Conservation (phyloP, 2,329 filamentous ascomycete species). For the Coniochaeta hoffmannii region DNA sequence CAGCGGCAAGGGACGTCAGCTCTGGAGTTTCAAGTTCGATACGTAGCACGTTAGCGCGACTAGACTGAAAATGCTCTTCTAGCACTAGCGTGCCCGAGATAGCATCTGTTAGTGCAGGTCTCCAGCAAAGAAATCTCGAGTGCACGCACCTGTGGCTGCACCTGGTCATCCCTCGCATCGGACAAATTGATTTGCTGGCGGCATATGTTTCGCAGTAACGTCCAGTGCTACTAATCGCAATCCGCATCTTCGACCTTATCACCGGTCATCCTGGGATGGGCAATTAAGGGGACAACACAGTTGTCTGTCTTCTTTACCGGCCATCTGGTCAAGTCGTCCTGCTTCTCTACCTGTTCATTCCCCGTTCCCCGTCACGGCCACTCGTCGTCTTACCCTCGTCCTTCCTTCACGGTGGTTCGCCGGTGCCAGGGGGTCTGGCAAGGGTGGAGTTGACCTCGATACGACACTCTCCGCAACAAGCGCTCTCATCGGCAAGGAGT, state of each 20-base stretch:
- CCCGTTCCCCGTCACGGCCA: not conserved
- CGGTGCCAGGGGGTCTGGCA: not conserved
- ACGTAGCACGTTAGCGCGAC: not conserved
- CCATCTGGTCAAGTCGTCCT: not conserved
- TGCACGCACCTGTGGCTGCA: not conserved
- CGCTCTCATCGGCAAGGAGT: not conserved
- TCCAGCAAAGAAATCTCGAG: not conserved
- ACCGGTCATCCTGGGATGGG: not conserved
- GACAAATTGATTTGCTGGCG: not conserved
- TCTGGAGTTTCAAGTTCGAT: not conserved
- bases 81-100: not conserved
- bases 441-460: not conserved
- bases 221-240: not conserved
- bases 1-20: not conserved
- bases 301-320: not conserved
- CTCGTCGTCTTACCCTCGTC: not conserved
- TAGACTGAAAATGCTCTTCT: too few relatives aligned
- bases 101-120: slow-evolving; percentile 1
- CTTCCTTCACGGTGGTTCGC: not conserved
- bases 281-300: not conserved
- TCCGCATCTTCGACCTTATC: not conserved
- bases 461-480: not conserved
- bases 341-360: not conserved
- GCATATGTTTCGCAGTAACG: not conserved
- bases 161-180: not conserved